These are phyloP conservation scores for Gynochthodes officinalis DNA, from an alignment of 257 asterid species.

Conservation along the genomic window DNA sequence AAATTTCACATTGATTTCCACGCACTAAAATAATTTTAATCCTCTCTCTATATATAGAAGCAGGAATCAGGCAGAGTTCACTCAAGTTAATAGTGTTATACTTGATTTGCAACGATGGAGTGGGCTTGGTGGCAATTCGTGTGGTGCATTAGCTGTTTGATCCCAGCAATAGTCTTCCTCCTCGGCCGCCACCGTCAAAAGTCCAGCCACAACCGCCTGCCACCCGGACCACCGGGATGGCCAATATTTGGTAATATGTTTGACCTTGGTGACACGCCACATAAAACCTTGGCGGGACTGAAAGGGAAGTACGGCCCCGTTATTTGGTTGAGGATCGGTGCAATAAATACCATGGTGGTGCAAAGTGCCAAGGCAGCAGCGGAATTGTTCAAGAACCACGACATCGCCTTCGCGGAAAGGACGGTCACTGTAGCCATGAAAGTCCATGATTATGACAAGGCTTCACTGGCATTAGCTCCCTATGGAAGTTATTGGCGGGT, in stretches of 20 bases:
- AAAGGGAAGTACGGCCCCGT: conserved; percentile 27
- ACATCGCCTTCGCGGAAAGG: conserved; percentile 26
- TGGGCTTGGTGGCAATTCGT: background rate
- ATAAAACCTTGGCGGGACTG: conserved; percentile 26
- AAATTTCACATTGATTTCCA: no score
- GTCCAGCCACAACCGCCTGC: conserved; percentile 1
- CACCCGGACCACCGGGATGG: conserved; percentile 26
- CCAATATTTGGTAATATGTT: conserved; percentile 33
- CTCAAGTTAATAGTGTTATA: no score
- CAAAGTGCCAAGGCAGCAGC: conserved; percentile 29
- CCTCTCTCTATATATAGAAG: no score
- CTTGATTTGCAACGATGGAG: conserved; percentile 18
- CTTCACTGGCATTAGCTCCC: conserved; percentile 28
- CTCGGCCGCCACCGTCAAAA: background rate
- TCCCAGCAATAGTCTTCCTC: conserved; percentile 1
- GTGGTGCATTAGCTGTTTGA: conserved; percentile 3
- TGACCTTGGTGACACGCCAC: conserved; percentile 27
- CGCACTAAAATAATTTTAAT: background rate
- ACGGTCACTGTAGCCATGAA: conserved; percentile 18
- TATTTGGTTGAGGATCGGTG: conserved; percentile 31
- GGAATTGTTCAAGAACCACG: conserved; percentile 40
- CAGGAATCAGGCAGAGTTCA: background rate
- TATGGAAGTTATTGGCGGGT: conserved; percentile 34
- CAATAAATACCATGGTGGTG: conserved; percentile 30
- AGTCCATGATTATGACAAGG: conserved; percentile 16